Evolutionary conservation across 345 rosid species (phyloP), one percentile per base, ranked within the genome.

Genomic region (Erysimum cheiranthoides): DNA sequence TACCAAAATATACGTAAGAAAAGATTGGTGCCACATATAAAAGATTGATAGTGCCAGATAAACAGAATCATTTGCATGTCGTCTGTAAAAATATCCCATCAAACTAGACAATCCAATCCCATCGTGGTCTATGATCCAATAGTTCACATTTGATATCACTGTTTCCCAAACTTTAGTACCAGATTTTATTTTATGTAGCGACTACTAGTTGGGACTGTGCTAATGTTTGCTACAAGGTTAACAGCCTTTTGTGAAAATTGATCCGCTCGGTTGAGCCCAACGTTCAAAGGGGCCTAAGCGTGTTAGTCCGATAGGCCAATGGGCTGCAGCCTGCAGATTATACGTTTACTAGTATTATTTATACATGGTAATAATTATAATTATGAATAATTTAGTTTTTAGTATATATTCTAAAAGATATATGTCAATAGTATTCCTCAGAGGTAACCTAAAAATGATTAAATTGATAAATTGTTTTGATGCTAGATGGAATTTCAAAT

Each of bases 31-130:
- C 1, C 50, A 45, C 18, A 45, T 46, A 67, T 9, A 36, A 36
- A 36, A 16, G 54, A 30, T 16, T n/a, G 43, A 1, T 18, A 34
- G 46, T 68, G 52, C 5, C 52, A 32, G 18, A 43, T 56, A 43
- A 43, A 70, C 47, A 59, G 57, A 34, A 59, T 34, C 67, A 59
- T 71, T 71, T 60, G 59, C 39, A 35, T 71, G 74, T 71, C 58
- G 38, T 21, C 11, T 46, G 66, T 59, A 14, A 13, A 69, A 21
- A 42, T 32, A 70, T 58, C 57, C 27, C 47, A 70, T 70, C 66
- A 70, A 59, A 61, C 21, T 3, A 38, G 31, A 39, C 12, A 32
- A 38, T 25, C 34, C 66, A 39, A 32, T 70, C 74, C 45, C 66
- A 71, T 70, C 65, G 14, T 45, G 14, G 56, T 57, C 56, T 70